These are phyloP conservation scores for Vitis rupestris DNA, from an alignment of 164 flowering plant genomes.

Conservation along the genomic window DNA sequence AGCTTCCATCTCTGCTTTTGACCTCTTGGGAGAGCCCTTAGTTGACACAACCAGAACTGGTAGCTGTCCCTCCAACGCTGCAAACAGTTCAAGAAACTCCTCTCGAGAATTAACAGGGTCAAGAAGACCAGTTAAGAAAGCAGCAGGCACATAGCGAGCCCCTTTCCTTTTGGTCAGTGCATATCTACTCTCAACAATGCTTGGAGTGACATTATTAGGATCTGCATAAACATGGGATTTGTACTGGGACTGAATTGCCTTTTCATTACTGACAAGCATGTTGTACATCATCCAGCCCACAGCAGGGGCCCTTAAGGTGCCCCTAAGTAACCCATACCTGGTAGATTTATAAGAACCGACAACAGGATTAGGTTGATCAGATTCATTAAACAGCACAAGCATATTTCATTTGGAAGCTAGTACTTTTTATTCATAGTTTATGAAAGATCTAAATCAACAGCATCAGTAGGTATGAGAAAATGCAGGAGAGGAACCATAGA, in stretches of 20 bases:
- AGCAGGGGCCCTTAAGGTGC: slow-evolving; percentile 88
- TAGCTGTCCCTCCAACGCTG: slow-evolving; percentile 54
- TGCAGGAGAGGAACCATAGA: no score
- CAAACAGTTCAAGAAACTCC: slow-evolving; percentile 73
- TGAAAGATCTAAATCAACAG: not conserved
- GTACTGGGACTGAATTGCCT: slow-evolving; percentile 88
- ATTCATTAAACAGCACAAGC: not conserved
- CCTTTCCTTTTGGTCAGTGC: slow-evolving; percentile 76
- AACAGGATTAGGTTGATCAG: not conserved
- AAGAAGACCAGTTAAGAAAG: slow-evolving; percentile 91
- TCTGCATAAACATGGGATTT: slow-evolving; percentile 91
- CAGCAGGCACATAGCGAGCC: slow-evolving; percentile 91
- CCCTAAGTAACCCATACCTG: slow-evolving; percentile 87
- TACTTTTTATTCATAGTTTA: not conserved
- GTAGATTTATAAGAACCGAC: not conserved
- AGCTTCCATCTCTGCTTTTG: slow-evolving; percentile 95
- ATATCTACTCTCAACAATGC: slow-evolving; percentile 66
- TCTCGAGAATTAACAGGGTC: slow-evolving; percentile 83
- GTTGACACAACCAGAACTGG: slow-evolving; percentile 72
- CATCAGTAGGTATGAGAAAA: not conserved
- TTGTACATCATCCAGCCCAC: slow-evolving; percentile 99
- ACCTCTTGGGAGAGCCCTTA: slow-evolving; percentile 74
- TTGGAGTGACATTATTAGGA: slow-evolving; percentile 77
- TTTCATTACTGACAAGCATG: slow-evolving; percentile 91
- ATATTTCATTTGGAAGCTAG: not conserved